A percentile compares a stretch with the other conserved stretches of the same genome.
Evolutionary conservation across 768 basidiomycete species (phyloP).

Genomic region (Collybiopsis luxurians): DNA sequence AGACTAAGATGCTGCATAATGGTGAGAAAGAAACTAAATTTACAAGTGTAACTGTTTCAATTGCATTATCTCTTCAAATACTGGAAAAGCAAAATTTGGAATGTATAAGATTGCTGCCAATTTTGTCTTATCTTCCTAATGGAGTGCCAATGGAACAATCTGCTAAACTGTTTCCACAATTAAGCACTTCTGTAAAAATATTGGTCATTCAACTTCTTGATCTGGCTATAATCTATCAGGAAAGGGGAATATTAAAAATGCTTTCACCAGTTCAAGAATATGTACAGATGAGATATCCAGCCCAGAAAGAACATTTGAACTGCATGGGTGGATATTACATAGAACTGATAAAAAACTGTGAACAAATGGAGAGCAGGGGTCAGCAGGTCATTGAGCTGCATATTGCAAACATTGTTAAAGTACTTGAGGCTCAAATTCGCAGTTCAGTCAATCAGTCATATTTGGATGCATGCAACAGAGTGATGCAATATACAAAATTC

Average conservation of each 20-base stretch:
- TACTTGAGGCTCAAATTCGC: not conserved
- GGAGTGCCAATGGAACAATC: not conserved
- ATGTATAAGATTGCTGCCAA: not conserved
- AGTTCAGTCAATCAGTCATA: not conserved
- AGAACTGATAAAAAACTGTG: not conserved
- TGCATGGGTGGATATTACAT: not conserved
- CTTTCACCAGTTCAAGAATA: not conserved
- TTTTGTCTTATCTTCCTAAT: not conserved
- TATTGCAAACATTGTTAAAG: not conserved
- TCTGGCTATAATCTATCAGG: not conserved
- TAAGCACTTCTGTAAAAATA: not conserved
- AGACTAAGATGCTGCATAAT: not conserved
- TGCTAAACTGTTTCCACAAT: not conserved
- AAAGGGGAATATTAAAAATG: not conserved
- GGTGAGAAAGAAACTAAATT: not conserved
- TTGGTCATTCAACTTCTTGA: not conserved
- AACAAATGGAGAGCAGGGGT: not conserved
- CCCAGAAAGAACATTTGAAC: not conserved
- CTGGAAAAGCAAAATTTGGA: not conserved
- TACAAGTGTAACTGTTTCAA: not conserved
- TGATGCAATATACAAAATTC: not conserved
- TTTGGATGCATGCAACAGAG: not conserved
- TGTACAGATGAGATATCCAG: not conserved
- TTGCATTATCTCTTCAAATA: not conserved
- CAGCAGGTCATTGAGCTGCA: not conserved